phyloP scores from a whole-genome alignment of 2,329 filamentous ascomycete species.

The Daldinia sp. region DNA sequence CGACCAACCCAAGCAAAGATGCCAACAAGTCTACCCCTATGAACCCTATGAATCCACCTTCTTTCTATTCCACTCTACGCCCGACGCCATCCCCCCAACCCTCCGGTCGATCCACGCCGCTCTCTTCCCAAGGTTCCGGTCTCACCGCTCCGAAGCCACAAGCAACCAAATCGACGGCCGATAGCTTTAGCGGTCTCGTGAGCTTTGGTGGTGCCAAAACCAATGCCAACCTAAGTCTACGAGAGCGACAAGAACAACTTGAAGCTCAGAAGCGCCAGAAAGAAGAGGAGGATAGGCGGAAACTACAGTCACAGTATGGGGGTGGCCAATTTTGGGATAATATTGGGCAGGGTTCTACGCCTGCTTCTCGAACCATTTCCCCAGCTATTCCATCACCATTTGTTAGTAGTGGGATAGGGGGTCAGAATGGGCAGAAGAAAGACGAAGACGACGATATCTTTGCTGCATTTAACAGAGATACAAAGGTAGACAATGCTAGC shows the following conservation, averaged over 20 bases:
- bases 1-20: constrained; percentile 41
- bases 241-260: constrained; percentile 77
- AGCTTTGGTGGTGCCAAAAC: constrained; percentile 68
- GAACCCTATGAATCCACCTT: constrained; percentile 43
- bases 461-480: constrained; percentile 71
- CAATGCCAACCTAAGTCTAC: constrained; percentile 76
- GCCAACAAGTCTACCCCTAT: constrained; percentile 41
- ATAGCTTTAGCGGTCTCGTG: constrained; percentile 82
- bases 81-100: constrained; percentile 64
- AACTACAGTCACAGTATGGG: constrained; percentile 80
- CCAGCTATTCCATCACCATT: constrained; percentile 50
- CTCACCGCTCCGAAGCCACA: constrained; percentile 54
- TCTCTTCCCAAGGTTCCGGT: constrained; percentile 60
- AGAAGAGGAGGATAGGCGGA: constrained; percentile 75
- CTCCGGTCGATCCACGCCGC: constrained; percentile 65
- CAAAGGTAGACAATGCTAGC: constrained; percentile 72
- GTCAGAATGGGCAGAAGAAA: constrained; percentile 45
- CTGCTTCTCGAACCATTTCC: constrained; percentile 57
- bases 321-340: constrained; percentile 79
- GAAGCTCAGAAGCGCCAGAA: constrained; percentile 73
- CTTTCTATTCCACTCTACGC: constrained; percentile 55
- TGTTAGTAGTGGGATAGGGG: constrained; percentile 41
- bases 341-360: constrained; percentile 63
- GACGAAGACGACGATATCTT: constrained; percentile 70
- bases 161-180: constrained; percentile 62